Percentiles rank a stretch among this genome's conserved stretches.
These are phyloP conservation scores for Euphorbia pulcherrima DNA, from an alignment of 345 rosid species.

Conservation along the genomic window DNA sequence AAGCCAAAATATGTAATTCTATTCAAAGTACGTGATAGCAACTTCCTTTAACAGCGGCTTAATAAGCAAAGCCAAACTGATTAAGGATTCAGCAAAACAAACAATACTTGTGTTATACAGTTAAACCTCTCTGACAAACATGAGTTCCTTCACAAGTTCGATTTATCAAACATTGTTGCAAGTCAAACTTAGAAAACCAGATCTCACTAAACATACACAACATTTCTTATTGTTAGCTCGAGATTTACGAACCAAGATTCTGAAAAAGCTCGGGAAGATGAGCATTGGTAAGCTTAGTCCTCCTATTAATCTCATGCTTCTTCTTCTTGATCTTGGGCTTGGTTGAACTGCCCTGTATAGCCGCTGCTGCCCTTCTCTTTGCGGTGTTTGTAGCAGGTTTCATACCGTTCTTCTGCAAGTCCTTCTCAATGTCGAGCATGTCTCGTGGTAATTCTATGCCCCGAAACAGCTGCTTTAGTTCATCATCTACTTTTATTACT, in stretches of 20 bases:
- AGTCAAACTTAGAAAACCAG: too few species aligned
- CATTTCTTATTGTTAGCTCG: too few species aligned
- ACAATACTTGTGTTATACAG: too few species aligned
- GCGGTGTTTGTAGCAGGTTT: constrained; percentile 75
- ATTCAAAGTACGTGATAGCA: too few species aligned
- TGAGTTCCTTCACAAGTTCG: too few species aligned
- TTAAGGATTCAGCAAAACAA: too few species aligned
- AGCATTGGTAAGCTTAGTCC: constrained; percentile 76
- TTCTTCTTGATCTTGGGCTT: constrained; percentile 65
- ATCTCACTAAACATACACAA: background rate
- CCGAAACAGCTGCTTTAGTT: constrained; percentile 58
- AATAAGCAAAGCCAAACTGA: too few species aligned
- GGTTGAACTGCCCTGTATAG: constrained; percentile 45
- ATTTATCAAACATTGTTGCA: too few species aligned
- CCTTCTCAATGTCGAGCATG: constrained; percentile 76
- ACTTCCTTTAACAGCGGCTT: too few species aligned
- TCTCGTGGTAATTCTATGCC: constrained; percentile 59
- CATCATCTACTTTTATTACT: constrained; percentile 48
- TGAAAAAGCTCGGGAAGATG: constrained; percentile 75
- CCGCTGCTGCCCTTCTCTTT: constrained; percentile 70
- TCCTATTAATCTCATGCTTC: constrained; percentile 72
- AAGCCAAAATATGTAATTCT: too few species aligned
- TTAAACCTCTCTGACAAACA: too few species aligned
- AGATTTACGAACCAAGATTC: constrained; percentile 19
- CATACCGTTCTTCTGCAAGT: constrained; percentile 68